Evolutionary conservation across 306 rosid genomes (phyloP), one percentile per base, ranked within the genome.

Genomic region (Acacia crassicarpa): DNA sequence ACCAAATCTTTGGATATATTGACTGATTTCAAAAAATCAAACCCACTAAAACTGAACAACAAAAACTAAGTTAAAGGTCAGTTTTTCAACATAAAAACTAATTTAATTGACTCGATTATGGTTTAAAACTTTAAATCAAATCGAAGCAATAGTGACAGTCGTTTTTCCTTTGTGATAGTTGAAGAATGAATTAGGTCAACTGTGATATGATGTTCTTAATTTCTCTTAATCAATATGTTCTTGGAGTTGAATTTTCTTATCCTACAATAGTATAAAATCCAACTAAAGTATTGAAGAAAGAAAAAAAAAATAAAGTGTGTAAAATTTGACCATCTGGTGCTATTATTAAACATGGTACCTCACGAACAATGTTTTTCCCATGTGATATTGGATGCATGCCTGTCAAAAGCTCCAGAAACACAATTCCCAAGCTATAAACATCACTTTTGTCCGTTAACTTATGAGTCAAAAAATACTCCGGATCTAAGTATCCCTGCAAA

Each of bases 391-490:
- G 97, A 22, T 74, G 87, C 91, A 84, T 86, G 67, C 88, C 88
- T 0, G 97, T 92, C 83, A 90, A 77, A 78, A 92, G 94, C 86
- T 90, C 94, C 43, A 92, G 85, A 80, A 83, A 90, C 76, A 92
- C 97, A 74, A 92, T 87, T 53, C 97, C 97, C 8, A 92, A 85
- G 82, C 97, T 92, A 82, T 92, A 92, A 30, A 92, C 97, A 61
- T 92, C 97, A 77, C 87, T 82, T 92, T 92, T 92, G 84, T 92
- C 97, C 6, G 94, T 92, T 78, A 92, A 87, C 88, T 90, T 90
- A 75, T 66, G 94, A 61, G 93, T 92, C 87, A 92, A 72, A 67
- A 92, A 76, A 72, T 92, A 92, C 81, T 92, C 97, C 33, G 97
- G 97, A 78, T 92, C 97, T 25, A 92, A 59, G 86, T 92, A 92